Evolutionary conservation across 1,284 basidiomycete genomes (phyloP).

Genomic region (Fomes fomentarius): DNA sequence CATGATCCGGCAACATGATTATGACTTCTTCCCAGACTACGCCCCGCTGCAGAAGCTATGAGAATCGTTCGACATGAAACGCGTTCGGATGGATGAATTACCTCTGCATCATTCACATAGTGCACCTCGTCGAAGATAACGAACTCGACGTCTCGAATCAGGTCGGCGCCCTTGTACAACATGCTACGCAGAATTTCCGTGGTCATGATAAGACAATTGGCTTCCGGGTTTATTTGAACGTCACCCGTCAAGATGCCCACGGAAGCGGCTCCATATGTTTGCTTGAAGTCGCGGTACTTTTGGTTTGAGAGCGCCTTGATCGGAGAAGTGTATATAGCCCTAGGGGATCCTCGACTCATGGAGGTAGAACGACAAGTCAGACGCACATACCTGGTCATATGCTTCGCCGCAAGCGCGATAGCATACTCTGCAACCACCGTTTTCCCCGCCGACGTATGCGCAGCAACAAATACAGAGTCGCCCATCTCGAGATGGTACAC

Average conservation of each 20-base stretch:
- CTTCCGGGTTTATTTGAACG: slow-evolving; percentile 99
- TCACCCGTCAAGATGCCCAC: slow-evolving; percentile 99
- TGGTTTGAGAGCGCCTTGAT: slow-evolving; percentile 99
- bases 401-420: slow-evolving; percentile 93
- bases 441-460: slow-evolving; percentile 99
- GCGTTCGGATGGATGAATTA: slow-evolving; percentile 35
- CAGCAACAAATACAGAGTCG: slow-evolving; percentile 98
- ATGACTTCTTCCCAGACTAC: slow-evolving; percentile 99
- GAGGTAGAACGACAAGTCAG: slow-evolving; percentile 5
- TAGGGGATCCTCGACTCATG: slow-evolving; percentile 34
- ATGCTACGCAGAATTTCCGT: slow-evolving; percentile 99
- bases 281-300: slow-evolving; percentile 99
- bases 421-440: slow-evolving; percentile 99
- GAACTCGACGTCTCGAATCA: slow-evolving; percentile 98
- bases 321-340: slow-evolving; percentile 98
- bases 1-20: slow-evolving; percentile 97
- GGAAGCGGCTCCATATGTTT: slow-evolving; percentile 89
- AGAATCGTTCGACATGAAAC: slow-evolving; percentile 21
- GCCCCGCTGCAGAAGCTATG: slow-evolving; percentile 68
- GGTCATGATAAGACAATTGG: slow-evolving; percentile 96
- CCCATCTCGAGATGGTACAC: slow-evolving; percentile 98
- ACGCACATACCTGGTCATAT: slow-evolving; percentile 88
- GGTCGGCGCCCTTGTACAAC: slow-evolving; percentile 98
- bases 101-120: slow-evolving; percentile 99
- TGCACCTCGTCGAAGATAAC: slow-evolving; percentile 99